phyloP scores from a whole-genome alignment of 306 rosid genomes.

The Sphenostylis stenocarpa region DNA sequence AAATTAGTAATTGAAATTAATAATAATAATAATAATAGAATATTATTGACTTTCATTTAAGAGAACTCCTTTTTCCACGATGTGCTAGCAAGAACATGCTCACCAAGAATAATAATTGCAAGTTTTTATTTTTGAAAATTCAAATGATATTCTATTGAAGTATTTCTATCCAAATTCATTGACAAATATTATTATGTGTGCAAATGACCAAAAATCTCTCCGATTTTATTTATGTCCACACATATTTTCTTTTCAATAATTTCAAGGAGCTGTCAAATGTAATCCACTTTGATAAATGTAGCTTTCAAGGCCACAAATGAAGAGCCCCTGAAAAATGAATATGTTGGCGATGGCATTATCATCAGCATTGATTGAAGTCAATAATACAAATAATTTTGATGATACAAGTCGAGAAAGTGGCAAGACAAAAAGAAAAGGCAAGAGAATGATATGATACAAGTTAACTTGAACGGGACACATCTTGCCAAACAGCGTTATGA shows the following conservation, averaged over 20 bases:
- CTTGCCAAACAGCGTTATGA: neutral
- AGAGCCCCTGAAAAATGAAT: neutral
- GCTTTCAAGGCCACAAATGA: neutral
- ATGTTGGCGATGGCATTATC: neutral
- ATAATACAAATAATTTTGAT: neutral
- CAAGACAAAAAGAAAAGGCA: neutral
- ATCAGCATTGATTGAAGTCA: neutral
- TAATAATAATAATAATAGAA: neutral
- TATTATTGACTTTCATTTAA: neutral
- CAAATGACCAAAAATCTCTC: neutral
- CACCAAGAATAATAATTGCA: neutral
- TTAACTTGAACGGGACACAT: neutral
- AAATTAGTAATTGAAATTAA: neutral
- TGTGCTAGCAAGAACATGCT: neutral
- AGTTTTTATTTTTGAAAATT: neutral
- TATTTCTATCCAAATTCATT: neutral
- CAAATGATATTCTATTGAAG: no score
- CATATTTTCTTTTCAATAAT: neutral
- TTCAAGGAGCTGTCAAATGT: neutral
- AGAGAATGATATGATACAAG: neutral
- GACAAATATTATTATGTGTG: neutral
- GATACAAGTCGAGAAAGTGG: conserved; percentile 3
- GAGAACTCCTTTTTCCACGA: neutral
- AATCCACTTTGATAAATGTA: neutral
- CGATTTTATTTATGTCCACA: neutral